phyloP scores from a whole-genome alignment of 2,329 filamentous ascomycete genomes.

The Hymenoscyphus albidus region DNA sequence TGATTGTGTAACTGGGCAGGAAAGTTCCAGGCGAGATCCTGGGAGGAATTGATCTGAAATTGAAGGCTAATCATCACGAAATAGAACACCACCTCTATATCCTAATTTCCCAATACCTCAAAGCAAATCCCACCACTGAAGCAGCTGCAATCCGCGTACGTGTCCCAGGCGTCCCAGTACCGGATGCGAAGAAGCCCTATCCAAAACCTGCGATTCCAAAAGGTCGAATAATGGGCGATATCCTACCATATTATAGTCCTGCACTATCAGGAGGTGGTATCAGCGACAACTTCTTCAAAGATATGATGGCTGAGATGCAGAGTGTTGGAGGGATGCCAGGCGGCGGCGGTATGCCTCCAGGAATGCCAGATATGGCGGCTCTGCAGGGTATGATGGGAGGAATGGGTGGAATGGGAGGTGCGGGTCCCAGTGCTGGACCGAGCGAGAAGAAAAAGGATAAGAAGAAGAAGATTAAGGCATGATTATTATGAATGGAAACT shows the following conservation, averaged over 20 bases:
- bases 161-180: constrained; percentile 65
- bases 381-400: constrained; percentile 51
- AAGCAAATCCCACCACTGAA: constrained; percentile 72
- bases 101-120: constrained; percentile 72
- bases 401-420: constrained; percentile 21
- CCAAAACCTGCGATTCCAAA: constrained; percentile 72
- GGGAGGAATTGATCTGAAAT: neutral
- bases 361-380: constrained; percentile 39
- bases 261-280: constrained; percentile 91
- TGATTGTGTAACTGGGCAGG: neutral
- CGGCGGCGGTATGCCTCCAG: constrained; percentile 14
- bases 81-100: constrained; percentile 83
- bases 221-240: constrained; percentile 84
- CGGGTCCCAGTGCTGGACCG: constrained; percentile 27
- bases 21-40: neutral
- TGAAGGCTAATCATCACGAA: constrained; percentile 19
- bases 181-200: constrained; percentile 61
- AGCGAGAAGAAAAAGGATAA: constrained; percentile 46
- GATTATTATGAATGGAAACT: neutral
- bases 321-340: constrained; percentile 23
- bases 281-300: constrained; percentile 89
- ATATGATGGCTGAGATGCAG: constrained; percentile 94
- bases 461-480: constrained; percentile 27
- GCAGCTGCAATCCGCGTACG: constrained; percentile 65
- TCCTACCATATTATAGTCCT: constrained; percentile 82